A percentile compares a stretch with the other conserved stretches of the same genome.
These are phyloP conservation scores for Fusarium sacchari DNA, from an alignment of 2,329 filamentous ascomycete species.

Conservation along the genomic window DNA sequence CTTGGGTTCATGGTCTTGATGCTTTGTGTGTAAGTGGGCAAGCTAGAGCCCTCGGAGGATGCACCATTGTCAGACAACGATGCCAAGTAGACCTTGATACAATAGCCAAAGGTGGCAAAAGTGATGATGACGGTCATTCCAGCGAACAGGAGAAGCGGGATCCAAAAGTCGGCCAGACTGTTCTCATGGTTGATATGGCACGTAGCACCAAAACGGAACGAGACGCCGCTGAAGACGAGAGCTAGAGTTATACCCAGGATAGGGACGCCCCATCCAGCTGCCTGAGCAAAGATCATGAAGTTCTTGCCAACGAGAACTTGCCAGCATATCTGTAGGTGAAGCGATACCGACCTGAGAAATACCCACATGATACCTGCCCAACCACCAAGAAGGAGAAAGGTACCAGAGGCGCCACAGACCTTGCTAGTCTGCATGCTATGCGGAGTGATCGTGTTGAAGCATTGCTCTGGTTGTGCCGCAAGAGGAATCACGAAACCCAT, in stretches of 20 bases:
- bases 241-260: constrained; percentile 78
- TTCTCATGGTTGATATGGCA: constrained; percentile 95
- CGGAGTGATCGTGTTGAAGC: constrained; percentile 89
- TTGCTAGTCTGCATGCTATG: constrained; percentile 87
- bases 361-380: constrained; percentile 89
- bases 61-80: constrained; percentile 79
- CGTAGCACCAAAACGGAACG: constrained; percentile 88
- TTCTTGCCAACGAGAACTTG: constrained; percentile 86
- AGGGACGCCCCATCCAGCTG: constrained; percentile 85
- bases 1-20: constrained; percentile 81
- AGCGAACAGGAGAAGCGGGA: constrained; percentile 83
- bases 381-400: constrained; percentile 86
- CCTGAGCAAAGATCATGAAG: constrained; percentile 89
- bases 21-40: constrained; percentile 78
- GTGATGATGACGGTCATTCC: constrained; percentile 82
- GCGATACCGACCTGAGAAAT: constrained; percentile 87
- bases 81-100: constrained; percentile 91
- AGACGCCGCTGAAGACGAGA: constrained; percentile 88
- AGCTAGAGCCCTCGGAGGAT: constrained; percentile 75
- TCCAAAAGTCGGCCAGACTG: constrained; percentile 88
- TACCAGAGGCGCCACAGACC: constrained; percentile 88
- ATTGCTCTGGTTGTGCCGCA: constrained; percentile 80
- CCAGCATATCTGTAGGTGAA: constrained; percentile 99
- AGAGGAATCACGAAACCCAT: constrained; percentile 92
- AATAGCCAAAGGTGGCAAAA: constrained; percentile 88